Base-by-base conservation (phyloP, 352 stramenopile species). In the Halophytophthora batemanensis region DNA sequence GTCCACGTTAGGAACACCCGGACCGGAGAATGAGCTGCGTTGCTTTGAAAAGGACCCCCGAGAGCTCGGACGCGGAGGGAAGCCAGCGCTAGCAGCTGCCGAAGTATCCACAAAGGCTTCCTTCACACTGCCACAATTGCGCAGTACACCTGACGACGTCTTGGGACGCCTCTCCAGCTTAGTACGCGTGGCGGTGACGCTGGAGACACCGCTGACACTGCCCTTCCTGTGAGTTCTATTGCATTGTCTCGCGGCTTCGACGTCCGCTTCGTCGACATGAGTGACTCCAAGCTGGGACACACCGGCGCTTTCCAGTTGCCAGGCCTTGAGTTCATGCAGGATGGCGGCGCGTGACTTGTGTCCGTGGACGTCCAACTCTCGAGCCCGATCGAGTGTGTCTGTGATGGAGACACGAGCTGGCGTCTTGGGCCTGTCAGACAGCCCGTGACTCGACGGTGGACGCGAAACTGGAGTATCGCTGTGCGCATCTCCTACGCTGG, bases 401-500 rank as follows among this genome's bases (percentile, higher is more conserved):
- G 79, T 93, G 44, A 93, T 88, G 25, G 77, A 93, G 61, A 88
- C 67, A 6, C 77, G 38, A 22, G 70, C 68, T 7, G 80, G 75
- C 5, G 77, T 90, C 49, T 71, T 76, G 4, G 80, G 77, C 18
- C 73, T 63, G 18, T 84, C 69, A 6, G 22, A 28, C 18, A 61
- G 18, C n/a, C 41, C 44, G 13, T 59, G 53, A 41, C 40, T 52
- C 33, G 48, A 67, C 19, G 59, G 13, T 43, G 40, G 50, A 21
- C 40, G 57, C 2, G 34, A 55, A 18, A 19, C 45, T 15, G 40
- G n/a, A 48, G 49, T 15, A 45, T n/a, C 37, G 18, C 8, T 23
- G n/a, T 17, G 49, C 13, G 11, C 40, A n/a, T 22, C 23, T 37
- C 55, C 47, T 2, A 18, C 39, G 14, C 29, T 54, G 21, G 57